These are phyloP conservation scores for Ceratocystis huliohia DNA, from an alignment of 2,329 filamentous ascomycete species.

Conservation along the genomic window DNA sequence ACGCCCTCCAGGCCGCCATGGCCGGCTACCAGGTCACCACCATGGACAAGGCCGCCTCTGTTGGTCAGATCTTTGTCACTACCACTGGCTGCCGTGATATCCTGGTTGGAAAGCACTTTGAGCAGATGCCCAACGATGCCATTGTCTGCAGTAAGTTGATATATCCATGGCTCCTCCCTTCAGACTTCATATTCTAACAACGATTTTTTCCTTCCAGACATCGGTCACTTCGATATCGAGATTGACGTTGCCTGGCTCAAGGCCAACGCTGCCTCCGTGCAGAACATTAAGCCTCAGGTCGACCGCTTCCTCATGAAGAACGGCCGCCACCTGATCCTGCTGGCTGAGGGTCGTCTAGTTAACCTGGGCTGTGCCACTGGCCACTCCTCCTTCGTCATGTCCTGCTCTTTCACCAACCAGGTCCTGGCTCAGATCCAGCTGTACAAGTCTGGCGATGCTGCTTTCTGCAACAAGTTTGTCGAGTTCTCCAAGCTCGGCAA, in stretches of 20 bases:
- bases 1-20: conserved; percentile 96
- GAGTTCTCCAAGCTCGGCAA: conserved; percentile 90
- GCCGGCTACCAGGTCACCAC: conserved; percentile 93
- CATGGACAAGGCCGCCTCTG: conserved; percentile 86
- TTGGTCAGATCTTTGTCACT: conserved; percentile 97
- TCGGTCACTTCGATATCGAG: conserved; percentile 99
- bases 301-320: conserved; percentile 92
- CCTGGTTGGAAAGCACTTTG: conserved; percentile 80
- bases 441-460: conserved; percentile 81
- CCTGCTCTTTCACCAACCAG: conserved; percentile 99
- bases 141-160: conserved; percentile 79
- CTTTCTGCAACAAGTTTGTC: conserved; percentile 84
- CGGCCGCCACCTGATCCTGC: conserved; percentile 94
- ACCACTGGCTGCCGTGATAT: conserved; percentile 99
- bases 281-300: conserved; percentile 99
- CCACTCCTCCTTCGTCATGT: conserved; percentile 99
- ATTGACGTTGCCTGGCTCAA: conserved; percentile 99
- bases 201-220: conserved; percentile 44
- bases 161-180: not conserved
- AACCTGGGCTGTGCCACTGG: conserved; percentile 98
- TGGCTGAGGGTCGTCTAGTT: conserved; percentile 96
- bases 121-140: conserved; percentile 91
- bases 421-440: conserved; percentile 98
- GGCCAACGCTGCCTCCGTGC: conserved; percentile 81
- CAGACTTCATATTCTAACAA: conserved; percentile 13